Percentiles rank a stretch among this genome's conserved stretches.
phyloP scores from a whole-genome alignment of 2,329 filamentous ascomycete species.

The Fusarium sp. region DNA sequence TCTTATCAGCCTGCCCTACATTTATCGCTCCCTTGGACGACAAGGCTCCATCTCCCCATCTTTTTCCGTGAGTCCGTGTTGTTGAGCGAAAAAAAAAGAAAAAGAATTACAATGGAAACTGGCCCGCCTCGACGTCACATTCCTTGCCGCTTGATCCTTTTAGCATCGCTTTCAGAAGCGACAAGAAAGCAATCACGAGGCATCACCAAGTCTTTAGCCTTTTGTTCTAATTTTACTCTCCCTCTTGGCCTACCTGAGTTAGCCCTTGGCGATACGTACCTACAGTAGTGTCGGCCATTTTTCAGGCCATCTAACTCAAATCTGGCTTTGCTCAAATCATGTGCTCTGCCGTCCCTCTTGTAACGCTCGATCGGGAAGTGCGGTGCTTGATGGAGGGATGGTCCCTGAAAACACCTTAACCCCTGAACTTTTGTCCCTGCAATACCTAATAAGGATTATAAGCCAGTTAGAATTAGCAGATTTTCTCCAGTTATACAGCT shows the following conservation, averaged over 20 bases:
- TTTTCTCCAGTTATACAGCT: too few species aligned
- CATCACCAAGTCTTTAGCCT: not conserved
- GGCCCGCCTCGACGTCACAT: conserved; percentile 24
- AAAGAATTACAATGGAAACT: not conserved
- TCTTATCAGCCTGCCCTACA: conserved; percentile 2
- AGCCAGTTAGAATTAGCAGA: too few species aligned
- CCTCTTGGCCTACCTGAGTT: conserved; percentile 30
- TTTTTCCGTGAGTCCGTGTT: conserved; percentile 9
- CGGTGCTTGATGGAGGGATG: conserved; percentile 8
- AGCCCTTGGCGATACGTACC: conserved; percentile 26
- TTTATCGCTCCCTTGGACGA: not conserved
- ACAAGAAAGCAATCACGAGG: conserved; percentile 29
- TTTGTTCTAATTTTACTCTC: conserved; percentile 39
- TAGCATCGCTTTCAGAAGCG: conserved; percentile 4
- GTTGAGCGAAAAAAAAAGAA: conserved; percentile 1
- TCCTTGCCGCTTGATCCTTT: conserved; percentile 7
- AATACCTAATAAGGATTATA: too few species aligned
- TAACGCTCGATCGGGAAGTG: conserved; percentile 21
- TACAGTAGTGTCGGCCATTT: conserved; percentile 9
- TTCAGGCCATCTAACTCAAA: not conserved
- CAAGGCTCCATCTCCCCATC: not conserved
- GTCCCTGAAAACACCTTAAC: conserved; percentile 26
- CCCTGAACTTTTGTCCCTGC: too few species aligned
- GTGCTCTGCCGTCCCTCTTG: conserved; percentile 32
- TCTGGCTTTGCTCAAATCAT: conserved; percentile 25